Evolutionary conservation across 495 filamentous ascomycete species (phyloP).

Genomic region (Lindgomyces ingoldianus): DNA sequence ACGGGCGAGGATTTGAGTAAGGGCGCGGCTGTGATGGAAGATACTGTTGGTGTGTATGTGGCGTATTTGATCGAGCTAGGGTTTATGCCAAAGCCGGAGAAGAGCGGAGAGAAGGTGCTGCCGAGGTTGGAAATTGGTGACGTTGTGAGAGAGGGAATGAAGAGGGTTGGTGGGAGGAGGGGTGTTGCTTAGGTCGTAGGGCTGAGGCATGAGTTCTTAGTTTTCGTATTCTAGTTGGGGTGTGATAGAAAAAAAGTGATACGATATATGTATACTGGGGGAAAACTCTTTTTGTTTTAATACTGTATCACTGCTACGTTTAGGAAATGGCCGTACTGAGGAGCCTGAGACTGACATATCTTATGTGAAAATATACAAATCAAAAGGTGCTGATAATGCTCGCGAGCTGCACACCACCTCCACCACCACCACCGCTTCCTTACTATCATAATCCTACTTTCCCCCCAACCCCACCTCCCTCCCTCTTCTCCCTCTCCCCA

Average conservation of each 20-base stretch:
- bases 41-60: constrained; percentile 55
- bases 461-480: constrained; percentile 9
- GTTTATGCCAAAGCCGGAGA: constrained; percentile 62
- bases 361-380: too few relatives aligned
- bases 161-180: constrained; percentile 41
- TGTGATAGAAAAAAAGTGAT: too few relatives aligned
- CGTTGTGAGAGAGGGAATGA: constrained; percentile 35
- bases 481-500: constrained; percentile 38
- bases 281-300: too few relatives aligned
- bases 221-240: too few relatives aligned
- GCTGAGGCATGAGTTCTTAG: too few relatives aligned
- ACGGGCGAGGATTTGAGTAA: constrained; percentile 57
- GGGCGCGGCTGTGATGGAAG: constrained; percentile 16
- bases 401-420: too few relatives aligned
- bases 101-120: constrained; percentile 18
- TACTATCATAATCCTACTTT: not conserved
- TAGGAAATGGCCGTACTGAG: too few relatives aligned
- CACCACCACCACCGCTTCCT: too few relatives aligned
- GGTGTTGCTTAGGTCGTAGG: constrained; percentile 1
- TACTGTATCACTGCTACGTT: too few relatives aligned
- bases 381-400: too few relatives aligned
- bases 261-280: too few relatives aligned
- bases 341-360: too few relatives aligned
- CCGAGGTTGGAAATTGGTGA: constrained; percentile 26
- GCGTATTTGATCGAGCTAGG: constrained; percentile 70